Evolutionary conservation across 805 yeast species (phyloP).

Genomic region (Cyberlindnera xishuangbannaensis): DNA sequence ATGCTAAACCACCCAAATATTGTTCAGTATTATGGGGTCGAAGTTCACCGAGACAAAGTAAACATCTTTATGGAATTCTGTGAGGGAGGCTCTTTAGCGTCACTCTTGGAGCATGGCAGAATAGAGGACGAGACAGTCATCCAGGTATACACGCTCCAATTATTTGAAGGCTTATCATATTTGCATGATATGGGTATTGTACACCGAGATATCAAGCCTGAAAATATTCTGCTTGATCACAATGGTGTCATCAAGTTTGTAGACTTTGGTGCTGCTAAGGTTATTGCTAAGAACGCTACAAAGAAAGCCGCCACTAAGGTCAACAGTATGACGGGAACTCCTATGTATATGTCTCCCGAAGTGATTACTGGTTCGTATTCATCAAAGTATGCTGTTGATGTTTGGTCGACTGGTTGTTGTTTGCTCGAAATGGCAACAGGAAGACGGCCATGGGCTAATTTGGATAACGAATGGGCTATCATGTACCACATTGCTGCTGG

Average conservation of each 20-base stretch:
- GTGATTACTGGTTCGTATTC: slow-evolving; percentile 69
- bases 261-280: slow-evolving; percentile 97
- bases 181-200: slow-evolving; percentile 91
- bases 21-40: slow-evolving; percentile 95
- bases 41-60: slow-evolving; percentile 92
- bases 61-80: slow-evolving; percentile 97
- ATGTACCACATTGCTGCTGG: slow-evolving; percentile 99
- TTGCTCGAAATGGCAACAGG: slow-evolving; percentile 96
- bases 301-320: slow-evolving; percentile 33
- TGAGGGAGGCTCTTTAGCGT: slow-evolving; percentile 90
- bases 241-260: slow-evolving; percentile 92
- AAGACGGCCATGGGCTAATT: slow-evolving; percentile 90
- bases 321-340: slow-evolving; percentile 70
- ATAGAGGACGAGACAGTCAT: slow-evolving; percentile 93
- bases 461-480: slow-evolving; percentile 96
- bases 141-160: slow-evolving; percentile 83
- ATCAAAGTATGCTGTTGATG: slow-evolving; percentile 48
- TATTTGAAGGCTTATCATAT: slow-evolving; percentile 93
- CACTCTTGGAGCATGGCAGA: slow-evolving; percentile 81
- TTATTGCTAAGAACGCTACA: slow-evolving; percentile 49
- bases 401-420: slow-evolving; percentile 97
- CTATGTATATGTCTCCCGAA: slow-evolving; percentile 99
- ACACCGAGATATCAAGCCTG: slow-evolving; percentile 97
- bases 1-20: slow-evolving; percentile 94
- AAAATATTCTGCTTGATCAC: slow-evolving; percentile 82